Conservation (phyloP, 495 filamentous ascomycete genomes). For the Penicillium pancosmium region DNA sequence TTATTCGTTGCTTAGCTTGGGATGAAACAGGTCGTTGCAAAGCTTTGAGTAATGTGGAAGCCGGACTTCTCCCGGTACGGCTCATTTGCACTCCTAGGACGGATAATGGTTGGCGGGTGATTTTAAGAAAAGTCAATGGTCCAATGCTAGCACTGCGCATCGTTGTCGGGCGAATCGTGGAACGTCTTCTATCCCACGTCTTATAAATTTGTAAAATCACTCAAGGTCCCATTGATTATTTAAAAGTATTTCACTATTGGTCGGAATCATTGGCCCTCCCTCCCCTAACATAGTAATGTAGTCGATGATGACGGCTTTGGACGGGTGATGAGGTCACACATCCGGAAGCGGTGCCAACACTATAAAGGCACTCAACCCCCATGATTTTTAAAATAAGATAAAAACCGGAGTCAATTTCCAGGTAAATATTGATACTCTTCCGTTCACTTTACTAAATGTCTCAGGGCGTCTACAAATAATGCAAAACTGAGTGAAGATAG, state of each 20-base stretch:
- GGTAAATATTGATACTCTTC: too few species aligned
- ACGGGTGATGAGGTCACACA: slow-evolving; percentile 17
- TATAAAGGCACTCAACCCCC: background rate
- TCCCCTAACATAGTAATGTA: background rate
- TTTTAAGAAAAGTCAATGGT: background rate
- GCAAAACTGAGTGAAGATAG: too few species aligned
- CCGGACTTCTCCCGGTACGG: background rate
- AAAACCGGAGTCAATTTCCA: too few species aligned
- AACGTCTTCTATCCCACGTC: background rate
- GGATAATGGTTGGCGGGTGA: background rate
- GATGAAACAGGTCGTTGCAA: background rate
- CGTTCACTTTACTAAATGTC: too few species aligned
- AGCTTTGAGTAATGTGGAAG: background rate
- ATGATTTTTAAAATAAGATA: too few species aligned
- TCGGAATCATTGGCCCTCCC: background rate
- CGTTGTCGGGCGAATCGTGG: background rate
- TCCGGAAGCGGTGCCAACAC: slow-evolving; percentile 4
- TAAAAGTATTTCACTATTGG: slow-evolving; percentile 8
- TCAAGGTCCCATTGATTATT: background rate
- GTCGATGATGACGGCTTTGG: slow-evolving; percentile 11
- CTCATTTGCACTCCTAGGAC: slow-evolving; percentile 1
- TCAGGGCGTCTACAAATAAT: too few species aligned
- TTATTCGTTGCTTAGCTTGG: background rate
- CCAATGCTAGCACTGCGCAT: slow-evolving; percentile 7
- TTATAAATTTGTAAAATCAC: background rate